Percentiles rank a stretch among this genome's conserved stretches.
These are phyloP conservation scores for Decorospora gaudefroyi DNA, from an alignment of 2,329 filamentous ascomycete genomes.

Conservation along the genomic window DNA sequence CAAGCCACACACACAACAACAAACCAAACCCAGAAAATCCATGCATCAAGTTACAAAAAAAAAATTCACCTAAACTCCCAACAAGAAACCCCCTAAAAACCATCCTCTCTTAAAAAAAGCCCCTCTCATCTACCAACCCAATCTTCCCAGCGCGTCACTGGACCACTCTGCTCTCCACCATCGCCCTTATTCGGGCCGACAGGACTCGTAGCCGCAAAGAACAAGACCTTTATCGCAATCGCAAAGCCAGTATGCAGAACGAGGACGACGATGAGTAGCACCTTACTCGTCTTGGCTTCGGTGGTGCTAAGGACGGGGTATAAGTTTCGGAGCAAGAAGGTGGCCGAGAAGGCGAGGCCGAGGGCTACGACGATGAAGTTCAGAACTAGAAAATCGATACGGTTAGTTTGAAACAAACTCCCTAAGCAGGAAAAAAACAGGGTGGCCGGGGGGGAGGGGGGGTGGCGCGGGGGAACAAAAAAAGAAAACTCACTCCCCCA, in stretches of 20 bases:
- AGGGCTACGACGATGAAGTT: constrained; percentile 94
- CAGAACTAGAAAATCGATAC: constrained; percentile 58
- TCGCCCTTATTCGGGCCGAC: constrained; percentile 36
- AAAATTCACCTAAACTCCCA: too few species aligned
- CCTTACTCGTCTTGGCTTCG: constrained; percentile 87
- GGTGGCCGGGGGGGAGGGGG: not conserved
- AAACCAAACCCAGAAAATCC: too few species aligned
- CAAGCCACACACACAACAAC: too few species aligned
- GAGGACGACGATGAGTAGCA: constrained; percentile 81
- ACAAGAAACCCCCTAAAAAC: too few species aligned
- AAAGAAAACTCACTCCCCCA: constrained; percentile 60
- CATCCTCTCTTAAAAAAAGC: too few species aligned
- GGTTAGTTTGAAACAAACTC: not conserved
- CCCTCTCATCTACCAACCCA: too few species aligned
- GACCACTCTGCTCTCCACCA: too few species aligned
- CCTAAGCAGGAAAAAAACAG: not conserved
- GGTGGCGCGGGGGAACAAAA: too few species aligned
- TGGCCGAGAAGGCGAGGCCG: constrained; percentile 46
- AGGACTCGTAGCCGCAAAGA: constrained; percentile 71
- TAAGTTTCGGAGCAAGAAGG: constrained; percentile 49
- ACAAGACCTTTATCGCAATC: constrained; percentile 92
- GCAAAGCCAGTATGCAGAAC: constrained; percentile 85
- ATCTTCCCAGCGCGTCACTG: too few species aligned
- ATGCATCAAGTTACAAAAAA: too few species aligned
- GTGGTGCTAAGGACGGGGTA: constrained; percentile 87